Evolutionary conservation across 176 grass and related monocot species (phyloP), one percentile per base, ranked within the genome.

Genomic region (Cymbopogon citratus): DNA sequence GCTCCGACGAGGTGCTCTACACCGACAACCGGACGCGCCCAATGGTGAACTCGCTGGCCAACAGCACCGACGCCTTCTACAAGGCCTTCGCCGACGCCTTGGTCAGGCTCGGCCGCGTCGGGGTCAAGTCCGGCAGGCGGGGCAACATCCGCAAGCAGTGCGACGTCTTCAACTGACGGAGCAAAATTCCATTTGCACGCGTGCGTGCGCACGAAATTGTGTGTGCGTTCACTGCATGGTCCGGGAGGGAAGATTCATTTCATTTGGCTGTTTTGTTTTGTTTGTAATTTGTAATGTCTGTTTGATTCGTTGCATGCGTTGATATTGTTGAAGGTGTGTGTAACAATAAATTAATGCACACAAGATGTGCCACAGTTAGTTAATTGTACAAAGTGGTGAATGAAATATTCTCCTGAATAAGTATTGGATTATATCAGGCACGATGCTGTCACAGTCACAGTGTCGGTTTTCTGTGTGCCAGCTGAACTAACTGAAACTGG

Each of bases 111-210:
- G 92, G 90, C 67, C 83, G 92, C 84, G 76, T 94, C 43, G 95
- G 92, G 2, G 92, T 88, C 71, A 98, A 98, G 88, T 93, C 87
- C 23, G 86, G 90, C 52, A 56, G 7, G 3, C 21, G 65, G 24
- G 95, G 95, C 13, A 91, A 98, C 75, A 95, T 98, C 80, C 90
- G 92, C 25, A 81, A 15, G 34, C 77, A 84, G 66, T 98, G 95
- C 69, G 59, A 90, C 21, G 88, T 77, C 19, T 90, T 98, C 79
- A 98, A 98, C 83, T 94, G 82, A 86, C 1, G 19, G 10, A 6
- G 19, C 15, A 14, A 46, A 46, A 44, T 48, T 48, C 0, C 45
- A 10, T 5, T 49, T 49, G 15, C 46, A 2, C 6, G 46, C 14
- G 46, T 49, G 46, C 46, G 1, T 6, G 15, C 46, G 14, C 46